Percentiles rank a stretch among this genome's conserved stretches.
Evolutionary conservation across 306 rosid species (phyloP).

Genomic region (Cicer judaicum): DNA sequence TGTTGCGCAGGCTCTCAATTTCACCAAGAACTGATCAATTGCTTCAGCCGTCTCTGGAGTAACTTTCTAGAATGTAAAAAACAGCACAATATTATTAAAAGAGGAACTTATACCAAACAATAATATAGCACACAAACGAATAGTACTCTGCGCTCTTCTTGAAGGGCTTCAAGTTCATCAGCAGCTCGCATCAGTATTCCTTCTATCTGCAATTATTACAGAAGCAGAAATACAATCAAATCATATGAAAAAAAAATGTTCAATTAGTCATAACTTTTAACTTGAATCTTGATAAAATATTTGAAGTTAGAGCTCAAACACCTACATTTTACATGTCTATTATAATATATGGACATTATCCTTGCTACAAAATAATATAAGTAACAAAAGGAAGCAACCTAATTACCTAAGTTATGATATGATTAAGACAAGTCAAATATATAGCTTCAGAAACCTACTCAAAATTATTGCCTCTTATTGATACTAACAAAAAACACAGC

Average conservation of each 20-base stretch:
- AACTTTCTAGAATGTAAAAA: constrained; percentile 62
- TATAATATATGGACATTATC: constrained; percentile 9
- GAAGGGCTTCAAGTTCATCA: constrained; percentile 77
- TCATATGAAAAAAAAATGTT: constrained; percentile 19
- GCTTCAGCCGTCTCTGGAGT: constrained; percentile 82
- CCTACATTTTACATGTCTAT: constrained; percentile 9
- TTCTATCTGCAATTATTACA: constrained; percentile 65
- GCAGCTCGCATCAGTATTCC: constrained; percentile 81
- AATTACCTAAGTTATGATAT: constrained; percentile 6
- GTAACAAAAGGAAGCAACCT: not conserved
- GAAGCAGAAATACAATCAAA: not conserved
- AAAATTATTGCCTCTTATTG: not conserved
- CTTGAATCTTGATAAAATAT: not conserved
- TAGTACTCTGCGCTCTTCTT: constrained; percentile 80
- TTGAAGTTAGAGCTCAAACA: not conserved
- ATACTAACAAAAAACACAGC: not conserved
- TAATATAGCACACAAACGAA: not conserved
- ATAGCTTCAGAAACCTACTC: constrained; percentile 38
- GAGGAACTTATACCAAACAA: constrained; percentile 16
- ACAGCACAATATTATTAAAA: constrained; percentile 27
- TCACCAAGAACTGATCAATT: constrained; percentile 74
- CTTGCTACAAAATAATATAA: constrained; percentile 13
- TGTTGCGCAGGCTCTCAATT: constrained; percentile 70
- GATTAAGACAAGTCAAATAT: not conserved
- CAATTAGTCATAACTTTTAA: constrained; percentile 9